These are phyloP conservation scores for Triticum dicoccoides DNA, from an alignment of 176 grass and related monocot genomes.

Conservation along the genomic window DNA sequence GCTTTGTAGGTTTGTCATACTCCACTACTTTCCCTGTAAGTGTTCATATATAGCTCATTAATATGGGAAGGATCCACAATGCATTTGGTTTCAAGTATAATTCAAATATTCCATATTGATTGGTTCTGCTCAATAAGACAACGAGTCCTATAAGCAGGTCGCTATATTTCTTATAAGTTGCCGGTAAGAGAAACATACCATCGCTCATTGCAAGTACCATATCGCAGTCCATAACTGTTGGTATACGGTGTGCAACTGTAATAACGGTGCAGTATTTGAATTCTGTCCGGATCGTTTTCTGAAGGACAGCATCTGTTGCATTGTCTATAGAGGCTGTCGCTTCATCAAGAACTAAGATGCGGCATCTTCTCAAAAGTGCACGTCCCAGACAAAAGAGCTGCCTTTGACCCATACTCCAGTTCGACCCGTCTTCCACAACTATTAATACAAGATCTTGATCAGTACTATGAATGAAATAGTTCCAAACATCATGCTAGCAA, in stretches of 20 bases:
- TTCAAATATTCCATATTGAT: no score
- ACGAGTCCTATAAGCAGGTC: no score
- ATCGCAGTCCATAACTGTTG: constrained; percentile 81
- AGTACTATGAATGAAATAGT: neutral
- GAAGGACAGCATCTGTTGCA: constrained; percentile 84
- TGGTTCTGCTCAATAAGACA: no score
- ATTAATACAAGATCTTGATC: neutral
- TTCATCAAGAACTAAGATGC: constrained; percentile 83
- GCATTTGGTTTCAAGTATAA: neutral
- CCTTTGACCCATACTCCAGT: constrained; percentile 99
- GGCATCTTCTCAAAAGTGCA: constrained; percentile 67
- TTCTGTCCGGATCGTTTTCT: constrained; percentile 78
- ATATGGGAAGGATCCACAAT: neutral
- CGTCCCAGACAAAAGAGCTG: constrained; percentile 91
- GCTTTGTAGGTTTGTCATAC: constrained; percentile 65
- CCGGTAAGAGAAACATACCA: constrained; percentile 38
- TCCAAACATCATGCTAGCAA: neutral
- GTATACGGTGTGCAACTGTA: constrained; percentile 84
- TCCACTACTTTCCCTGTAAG: constrained; percentile 58
- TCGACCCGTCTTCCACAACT: constrained; percentile 89
- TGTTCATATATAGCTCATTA: neutral
- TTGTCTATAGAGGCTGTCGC: constrained; percentile 93
- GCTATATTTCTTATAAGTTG: neutral
- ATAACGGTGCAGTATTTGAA: constrained; percentile 81
- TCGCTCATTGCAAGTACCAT: constrained; percentile 85